These are phyloP conservation scores for Hirschioporus abietinus DNA, from an alignment of 768 basidiomycete species.

Conservation along the genomic window DNA sequence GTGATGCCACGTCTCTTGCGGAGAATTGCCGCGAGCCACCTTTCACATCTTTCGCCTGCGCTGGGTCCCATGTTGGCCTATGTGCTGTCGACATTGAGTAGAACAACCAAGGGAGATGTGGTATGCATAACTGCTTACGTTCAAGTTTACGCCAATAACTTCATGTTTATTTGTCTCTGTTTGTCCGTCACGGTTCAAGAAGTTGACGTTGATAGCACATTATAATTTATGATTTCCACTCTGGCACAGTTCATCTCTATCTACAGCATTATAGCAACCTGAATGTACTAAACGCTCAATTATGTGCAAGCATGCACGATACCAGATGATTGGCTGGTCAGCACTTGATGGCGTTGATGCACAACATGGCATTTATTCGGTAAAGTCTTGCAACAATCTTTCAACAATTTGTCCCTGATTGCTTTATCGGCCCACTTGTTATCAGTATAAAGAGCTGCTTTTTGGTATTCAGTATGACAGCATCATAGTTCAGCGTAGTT, in stretches of 20 bases:
- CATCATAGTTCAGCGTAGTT: too few species aligned
- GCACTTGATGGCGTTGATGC: not conserved
- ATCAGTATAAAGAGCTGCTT: not conserved
- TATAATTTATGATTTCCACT: too few species aligned
- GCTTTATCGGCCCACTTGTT: not conserved
- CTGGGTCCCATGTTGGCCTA: conserved; percentile 96
- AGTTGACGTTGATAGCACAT: too few species aligned
- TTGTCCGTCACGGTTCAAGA: not conserved
- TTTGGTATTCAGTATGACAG: not conserved
- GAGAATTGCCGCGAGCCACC: conserved; percentile 91
- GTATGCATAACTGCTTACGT: not conserved
- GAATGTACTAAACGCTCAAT: not conserved
- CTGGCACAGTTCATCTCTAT: too few species aligned
- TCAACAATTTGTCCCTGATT: not conserved
- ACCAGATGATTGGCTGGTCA: not conserved
- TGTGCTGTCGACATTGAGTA: conserved; percentile 79
- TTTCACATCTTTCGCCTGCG: conserved; percentile 88
- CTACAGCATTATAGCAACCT: too few species aligned
- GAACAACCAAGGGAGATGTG: not conserved
- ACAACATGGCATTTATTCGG: not conserved
- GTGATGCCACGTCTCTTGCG: conserved; percentile 87
- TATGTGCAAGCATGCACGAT: not conserved
- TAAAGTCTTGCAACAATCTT: not conserved
- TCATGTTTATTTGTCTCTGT: not conserved
- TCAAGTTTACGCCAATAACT: too few species aligned